Evolutionary conservation across 2,329 filamentous ascomycete genomes (phyloP).

Genomic region (Colletotrichum neosansevieriae): DNA sequence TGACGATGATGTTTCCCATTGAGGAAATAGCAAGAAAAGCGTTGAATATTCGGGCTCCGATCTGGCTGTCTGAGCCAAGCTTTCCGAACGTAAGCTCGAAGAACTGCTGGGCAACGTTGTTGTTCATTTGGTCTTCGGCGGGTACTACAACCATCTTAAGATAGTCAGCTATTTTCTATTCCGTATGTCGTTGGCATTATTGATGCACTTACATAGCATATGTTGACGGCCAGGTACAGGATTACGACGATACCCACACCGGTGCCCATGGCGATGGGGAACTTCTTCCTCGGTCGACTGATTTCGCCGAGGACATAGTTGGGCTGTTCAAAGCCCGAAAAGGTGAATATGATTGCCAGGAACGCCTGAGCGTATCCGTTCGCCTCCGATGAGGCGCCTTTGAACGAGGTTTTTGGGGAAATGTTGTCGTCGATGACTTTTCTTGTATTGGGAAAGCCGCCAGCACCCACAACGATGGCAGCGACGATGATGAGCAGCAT

Average conservation of each 20-base stretch:
- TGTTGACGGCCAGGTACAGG: constrained; percentile 53
- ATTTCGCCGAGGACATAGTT: constrained; percentile 53
- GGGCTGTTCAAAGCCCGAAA: constrained; percentile 54
- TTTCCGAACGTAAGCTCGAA: constrained; percentile 50
- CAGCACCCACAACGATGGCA: constrained; percentile 49
- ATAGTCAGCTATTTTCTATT: constrained; percentile 44
- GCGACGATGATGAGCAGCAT: constrained; percentile 57
- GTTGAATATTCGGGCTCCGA: constrained; percentile 55
- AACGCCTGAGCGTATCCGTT: constrained; percentile 55
- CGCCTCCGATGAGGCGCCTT: constrained; percentile 42
- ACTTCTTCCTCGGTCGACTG: constrained; percentile 48
- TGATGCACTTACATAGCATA: constrained; percentile 49
- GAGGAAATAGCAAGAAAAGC: constrained; percentile 65
- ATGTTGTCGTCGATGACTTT: constrained; percentile 48
- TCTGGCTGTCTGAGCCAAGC: constrained; percentile 44
- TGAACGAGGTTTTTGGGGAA: constrained; percentile 44
- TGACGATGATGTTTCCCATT: constrained; percentile 68
- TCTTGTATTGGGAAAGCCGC: constrained; percentile 43
- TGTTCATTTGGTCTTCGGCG: constrained; percentile 41
- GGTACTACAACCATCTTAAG: constrained; percentile 56
- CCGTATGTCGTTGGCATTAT: background rate
- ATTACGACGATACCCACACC: constrained; percentile 47
- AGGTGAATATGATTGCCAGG: constrained; percentile 56
- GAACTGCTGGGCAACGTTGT: constrained; percentile 49
- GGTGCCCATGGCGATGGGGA: constrained; percentile 48